Percentiles rank a stretch among this genome's conserved stretches.
Conservation (phyloP, 352 stramenopile genomes). For the Phytophthora foliorum region DNA sequence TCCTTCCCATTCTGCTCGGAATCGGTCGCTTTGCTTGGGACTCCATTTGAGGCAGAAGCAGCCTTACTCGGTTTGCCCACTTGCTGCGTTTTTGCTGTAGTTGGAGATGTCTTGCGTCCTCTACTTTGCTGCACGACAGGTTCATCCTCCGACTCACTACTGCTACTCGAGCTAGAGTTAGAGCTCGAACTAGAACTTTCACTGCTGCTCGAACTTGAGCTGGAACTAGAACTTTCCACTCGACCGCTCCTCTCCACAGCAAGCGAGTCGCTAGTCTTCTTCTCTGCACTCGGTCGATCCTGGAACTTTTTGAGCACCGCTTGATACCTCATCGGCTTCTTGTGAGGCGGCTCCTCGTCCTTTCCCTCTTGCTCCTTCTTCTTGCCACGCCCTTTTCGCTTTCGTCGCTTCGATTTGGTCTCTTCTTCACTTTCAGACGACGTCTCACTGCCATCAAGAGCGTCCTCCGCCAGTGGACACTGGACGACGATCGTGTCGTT, state of each 20-base stretch:
- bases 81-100: background rate
- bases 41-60: constrained; percentile 4
- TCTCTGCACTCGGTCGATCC: background rate
- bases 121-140: constrained; percentile 8
- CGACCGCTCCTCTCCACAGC: constrained; percentile 10
- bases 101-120: constrained; percentile 10
- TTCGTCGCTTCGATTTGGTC: constrained; percentile 5
- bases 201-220: constrained; percentile 8
- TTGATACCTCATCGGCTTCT: constrained; percentile 13
- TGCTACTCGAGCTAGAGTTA: constrained; percentile 25
- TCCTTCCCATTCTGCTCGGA: constrained; percentile 17
- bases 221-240: constrained; percentile 31
- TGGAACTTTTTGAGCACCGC: constrained; percentile 12
- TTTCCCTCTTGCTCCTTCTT: constrained; percentile 11
- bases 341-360: background rate
- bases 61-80: background rate
- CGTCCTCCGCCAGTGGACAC: constrained; percentile 28
- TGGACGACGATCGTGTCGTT: constrained; percentile 69
- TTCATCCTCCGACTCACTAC: constrained; percentile 26
- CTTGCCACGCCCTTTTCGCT: constrained; percentile 21
- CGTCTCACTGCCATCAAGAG: background rate
- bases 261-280: background rate
- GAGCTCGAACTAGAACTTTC: constrained; percentile 28
- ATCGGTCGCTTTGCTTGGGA: constrained; percentile 22
- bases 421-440: constrained; percentile 22